Evolutionary conservation across 306 rosid genomes (phyloP), one percentile per base, ranked within the genome.

Genomic region (Cucumis cinereus): DNA sequence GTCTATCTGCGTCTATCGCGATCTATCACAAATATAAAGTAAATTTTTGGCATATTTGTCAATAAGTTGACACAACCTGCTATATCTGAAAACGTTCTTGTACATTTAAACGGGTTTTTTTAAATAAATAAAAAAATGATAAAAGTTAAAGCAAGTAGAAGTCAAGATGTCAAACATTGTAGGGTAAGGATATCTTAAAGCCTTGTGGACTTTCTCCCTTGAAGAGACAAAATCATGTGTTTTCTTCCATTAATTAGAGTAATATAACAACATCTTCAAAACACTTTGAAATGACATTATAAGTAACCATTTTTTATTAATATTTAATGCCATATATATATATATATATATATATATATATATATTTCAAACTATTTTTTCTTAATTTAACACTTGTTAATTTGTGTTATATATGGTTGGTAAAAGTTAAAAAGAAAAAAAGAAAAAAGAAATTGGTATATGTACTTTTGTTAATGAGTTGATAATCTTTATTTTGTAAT

Each of bases 191-290:
- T 30, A 30, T 62, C 36, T 28, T 0, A 62, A 62, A 14, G 0
- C 43, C 45, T 30, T 33, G 40, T 28, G 69, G 40, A 62, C 43
- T 33, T 62, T 15, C 69, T 62, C 20, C 67, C 43, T 62, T 62
- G 20, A 62, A 62, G 69, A 62, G 38, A 62, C 69, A 22, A 62
- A 62, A 28, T 62, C 69, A 33, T 62, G 69, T 62, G 69, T 62
- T 30, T 62, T 62, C 69, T 62, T 61, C 22, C 43, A 61, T 61
- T 5, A 60, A 24, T 23, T 23, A 30, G 38, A 15, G 20, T 4
- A 60, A 60, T 40, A 60, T 19, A 12, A 23, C 36, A 26, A 60
- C 38, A 62, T 33, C 43, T 62, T 62, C 4, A 14, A 62, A 62
- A 5, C 2, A 12, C 6, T 45, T 60, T 33, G 68, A 28, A 30